Percentiles rank a stretch among this genome's conserved stretches.
Evolutionary conservation across 164 flowering plant species (phyloP).

Genomic region (Annona squamosa): DNA sequence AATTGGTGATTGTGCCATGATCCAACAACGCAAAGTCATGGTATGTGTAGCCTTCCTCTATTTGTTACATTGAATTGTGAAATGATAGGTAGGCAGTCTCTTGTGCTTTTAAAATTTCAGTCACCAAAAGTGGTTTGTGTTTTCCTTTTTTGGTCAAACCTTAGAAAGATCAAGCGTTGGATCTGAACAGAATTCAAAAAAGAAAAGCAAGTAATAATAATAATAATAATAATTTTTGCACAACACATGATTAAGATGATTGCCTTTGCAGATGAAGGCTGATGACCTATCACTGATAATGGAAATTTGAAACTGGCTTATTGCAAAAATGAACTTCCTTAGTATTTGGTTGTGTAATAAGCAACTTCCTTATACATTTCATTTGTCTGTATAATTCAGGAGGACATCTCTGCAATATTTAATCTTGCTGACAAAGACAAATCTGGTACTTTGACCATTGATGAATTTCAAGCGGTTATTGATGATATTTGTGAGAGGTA

Average conservation of each 20-base stretch:
- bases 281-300: not conserved
- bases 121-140: too few relatives aligned
- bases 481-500: slow-evolving; percentile 69
- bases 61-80: not conserved
- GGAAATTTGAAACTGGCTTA: not conserved
- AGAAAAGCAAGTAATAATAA: too few relatives aligned
- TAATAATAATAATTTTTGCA: too few relatives aligned
- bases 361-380: not conserved
- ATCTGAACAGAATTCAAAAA: too few relatives aligned
- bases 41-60: slow-evolving; percentile 24
- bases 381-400: slow-evolving; percentile 33
- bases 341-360: not conserved
- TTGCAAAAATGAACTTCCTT: not conserved
- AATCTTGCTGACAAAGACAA: slow-evolving; percentile 79
- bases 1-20: slow-evolving; percentile 88
- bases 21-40: slow-evolving; percentile 92
- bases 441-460: slow-evolving; percentile 81
- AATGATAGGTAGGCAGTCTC: not conserved
- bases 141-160: too few relatives aligned
- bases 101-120: not conserved
- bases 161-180: too few relatives aligned
- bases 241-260: too few relatives aligned
- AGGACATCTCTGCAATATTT: slow-evolving; percentile 74
- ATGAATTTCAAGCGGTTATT: slow-evolving; percentile 66
- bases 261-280: too few relatives aligned